Conservation (phyloP, 805 yeast species). For the Teunomyces lycoperdinae region DNA sequence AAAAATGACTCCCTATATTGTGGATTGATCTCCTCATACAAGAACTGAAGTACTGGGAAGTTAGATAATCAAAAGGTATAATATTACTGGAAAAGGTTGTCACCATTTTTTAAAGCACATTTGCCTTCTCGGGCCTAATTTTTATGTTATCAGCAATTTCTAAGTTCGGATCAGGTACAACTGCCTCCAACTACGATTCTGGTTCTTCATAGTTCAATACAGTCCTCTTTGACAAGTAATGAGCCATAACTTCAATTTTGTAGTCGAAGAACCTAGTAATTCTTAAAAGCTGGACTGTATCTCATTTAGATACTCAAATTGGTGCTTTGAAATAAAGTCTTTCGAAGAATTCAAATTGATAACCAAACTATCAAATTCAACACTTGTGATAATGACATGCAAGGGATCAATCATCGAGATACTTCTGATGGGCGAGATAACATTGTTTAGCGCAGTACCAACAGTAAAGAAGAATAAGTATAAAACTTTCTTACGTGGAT, state of each 20-base stretch:
- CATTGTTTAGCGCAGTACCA: conserved; percentile 32
- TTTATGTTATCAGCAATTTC: conserved; percentile 15
- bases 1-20: conserved; percentile 1
- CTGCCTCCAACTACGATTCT: conserved; percentile 11
- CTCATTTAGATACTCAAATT: conserved; percentile 19
- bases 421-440: conserved; percentile 33
- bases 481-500: conserved; percentile 31
- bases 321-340: conserved; percentile 9
- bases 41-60: conserved; percentile 16
- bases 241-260: conserved; percentile 25
- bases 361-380: conserved; percentile 23
- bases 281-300: conserved; percentile 27
- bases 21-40: conserved; percentile 6
- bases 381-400: conserved; percentile 28
- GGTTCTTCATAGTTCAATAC: conserved; percentile 12
- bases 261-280: conserved; percentile 32
- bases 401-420: conserved; percentile 34
- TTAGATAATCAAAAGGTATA: conserved; percentile 14
- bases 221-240: conserved; percentile 17
- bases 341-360: conserved; percentile 14
- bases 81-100: conserved; percentile 11
- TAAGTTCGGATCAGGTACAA: conserved; percentile 7
- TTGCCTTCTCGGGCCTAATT: conserved; percentile 15
- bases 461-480: conserved; percentile 34
- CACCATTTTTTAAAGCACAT: conserved; percentile 16